Percentiles rank a stretch among this genome's conserved stretches.
Conservation (phyloP, 257 asterid species). For the Marsdenia floribunda region DNA sequence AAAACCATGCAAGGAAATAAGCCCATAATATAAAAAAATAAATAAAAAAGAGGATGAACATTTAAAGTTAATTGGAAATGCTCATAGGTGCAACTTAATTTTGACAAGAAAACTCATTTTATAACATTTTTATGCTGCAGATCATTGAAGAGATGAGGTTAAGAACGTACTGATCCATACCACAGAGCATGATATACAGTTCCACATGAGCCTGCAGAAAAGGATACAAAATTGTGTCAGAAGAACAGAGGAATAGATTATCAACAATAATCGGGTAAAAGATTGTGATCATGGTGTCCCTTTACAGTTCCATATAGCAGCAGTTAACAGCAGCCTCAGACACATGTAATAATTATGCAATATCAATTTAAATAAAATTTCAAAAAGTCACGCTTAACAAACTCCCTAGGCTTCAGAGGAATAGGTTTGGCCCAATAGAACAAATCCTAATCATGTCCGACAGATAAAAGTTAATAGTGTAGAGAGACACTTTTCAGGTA, state of each 20-base stretch:
- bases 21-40: neutral
- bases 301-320: neutral
- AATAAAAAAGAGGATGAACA: neutral
- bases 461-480: neutral
- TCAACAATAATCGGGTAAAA: neutral
- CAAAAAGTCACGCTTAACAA: neutral
- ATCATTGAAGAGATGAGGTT: slow-evolving; percentile 34
- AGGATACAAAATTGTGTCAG: slow-evolving; percentile 25
- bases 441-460: neutral
- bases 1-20: neutral
- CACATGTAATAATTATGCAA: neutral
- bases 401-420: neutral
- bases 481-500: neutral
- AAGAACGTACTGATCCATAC: slow-evolving; percentile 94
- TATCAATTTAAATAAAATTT: neutral
- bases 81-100: neutral
- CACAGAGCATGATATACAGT: slow-evolving; percentile 93
- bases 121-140: slow-evolving; percentile 11
- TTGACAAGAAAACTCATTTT: neutral
- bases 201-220: slow-evolving; percentile 90
- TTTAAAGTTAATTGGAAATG: neutral
- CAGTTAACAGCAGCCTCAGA: neutral
- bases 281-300: neutral
- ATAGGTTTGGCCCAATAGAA: neutral
- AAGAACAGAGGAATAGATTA: slow-evolving; percentile 6